Conservation (phyloP, 805 yeast species). For the Myxozyma kluyveri region DNA sequence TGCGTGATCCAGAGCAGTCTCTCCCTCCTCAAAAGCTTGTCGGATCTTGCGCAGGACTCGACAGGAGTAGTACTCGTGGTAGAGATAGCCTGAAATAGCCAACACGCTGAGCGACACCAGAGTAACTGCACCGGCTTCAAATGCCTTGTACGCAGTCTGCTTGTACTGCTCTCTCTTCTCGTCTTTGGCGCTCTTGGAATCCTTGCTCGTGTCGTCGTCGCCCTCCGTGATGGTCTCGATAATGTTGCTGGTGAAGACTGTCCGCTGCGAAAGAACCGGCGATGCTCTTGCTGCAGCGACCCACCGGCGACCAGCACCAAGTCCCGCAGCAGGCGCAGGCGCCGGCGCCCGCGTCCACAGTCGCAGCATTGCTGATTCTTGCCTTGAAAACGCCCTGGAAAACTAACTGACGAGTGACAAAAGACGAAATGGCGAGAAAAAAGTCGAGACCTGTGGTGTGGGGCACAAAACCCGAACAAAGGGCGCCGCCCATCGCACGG, state of each 20-base stretch:
- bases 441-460: no score
- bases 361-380: not conserved
- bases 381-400: no score
- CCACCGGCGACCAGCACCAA: no score
- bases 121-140: conserved; percentile 71
- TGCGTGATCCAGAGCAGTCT: conserved; percentile 59
- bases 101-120: conserved; percentile 64
- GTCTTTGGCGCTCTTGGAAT: not conserved
- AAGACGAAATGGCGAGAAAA: no score
- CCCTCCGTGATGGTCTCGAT: not conserved
- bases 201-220: conserved; percentile 3
- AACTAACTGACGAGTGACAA: no score
- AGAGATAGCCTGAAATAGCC: conserved; percentile 68
- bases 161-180: not conserved
- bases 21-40: conserved; percentile 64
- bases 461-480: no score
- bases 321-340: no score
- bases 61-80: conserved; percentile 58
- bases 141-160: conserved; percentile 42
- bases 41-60: conserved; percentile 66
- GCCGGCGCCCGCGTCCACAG: not conserved
- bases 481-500: no score
- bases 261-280: no score
- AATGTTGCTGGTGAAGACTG: not conserved
- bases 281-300: no score